A percentile compares a stretch with the other conserved stretches of the same genome.
These are phyloP conservation scores for Hyaloscypha finlandica DNA, from an alignment of 495 filamentous ascomycete species.

Conservation along the genomic window DNA sequence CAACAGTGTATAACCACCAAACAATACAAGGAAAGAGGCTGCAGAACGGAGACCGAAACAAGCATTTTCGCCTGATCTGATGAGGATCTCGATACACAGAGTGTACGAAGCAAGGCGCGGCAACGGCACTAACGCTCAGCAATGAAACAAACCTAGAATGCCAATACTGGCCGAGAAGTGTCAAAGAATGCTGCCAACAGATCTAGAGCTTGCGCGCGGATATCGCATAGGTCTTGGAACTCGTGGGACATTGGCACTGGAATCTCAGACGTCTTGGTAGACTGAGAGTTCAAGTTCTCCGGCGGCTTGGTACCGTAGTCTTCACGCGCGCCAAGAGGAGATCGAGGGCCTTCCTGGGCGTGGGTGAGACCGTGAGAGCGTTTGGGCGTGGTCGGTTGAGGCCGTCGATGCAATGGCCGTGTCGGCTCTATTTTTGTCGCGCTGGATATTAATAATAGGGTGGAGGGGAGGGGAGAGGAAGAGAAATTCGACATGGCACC, in stretches of 20 bases:
- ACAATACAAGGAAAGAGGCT: background rate
- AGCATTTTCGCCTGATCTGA: background rate
- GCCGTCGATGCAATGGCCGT: background rate
- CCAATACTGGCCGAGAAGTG: slow-evolving; percentile 10
- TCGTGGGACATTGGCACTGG: no score
- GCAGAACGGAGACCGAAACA: background rate
- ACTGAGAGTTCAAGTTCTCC: background rate
- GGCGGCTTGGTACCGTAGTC: slow-evolving; percentile 5
- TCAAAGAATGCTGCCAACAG: background rate
- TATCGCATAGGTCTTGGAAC: background rate
- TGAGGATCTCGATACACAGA: background rate
- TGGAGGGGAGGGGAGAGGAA: no score
- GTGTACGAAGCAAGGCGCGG: background rate
- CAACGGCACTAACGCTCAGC: background rate
- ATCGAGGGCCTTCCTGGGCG: background rate
- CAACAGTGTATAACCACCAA: no score
- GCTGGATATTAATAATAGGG: background rate
- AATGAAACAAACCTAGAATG: slow-evolving; percentile 6
- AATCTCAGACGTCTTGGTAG: background rate
- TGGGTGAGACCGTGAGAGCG: background rate
- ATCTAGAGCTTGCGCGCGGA: background rate
- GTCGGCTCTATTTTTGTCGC: slow-evolving; percentile 7
- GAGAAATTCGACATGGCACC: no score
- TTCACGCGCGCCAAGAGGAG: slow-evolving; percentile 15
- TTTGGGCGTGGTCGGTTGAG: background rate